Base-by-base conservation (phyloP, 2,329 filamentous ascomycete genomes). In the Aspergillus intermedius region DNA sequence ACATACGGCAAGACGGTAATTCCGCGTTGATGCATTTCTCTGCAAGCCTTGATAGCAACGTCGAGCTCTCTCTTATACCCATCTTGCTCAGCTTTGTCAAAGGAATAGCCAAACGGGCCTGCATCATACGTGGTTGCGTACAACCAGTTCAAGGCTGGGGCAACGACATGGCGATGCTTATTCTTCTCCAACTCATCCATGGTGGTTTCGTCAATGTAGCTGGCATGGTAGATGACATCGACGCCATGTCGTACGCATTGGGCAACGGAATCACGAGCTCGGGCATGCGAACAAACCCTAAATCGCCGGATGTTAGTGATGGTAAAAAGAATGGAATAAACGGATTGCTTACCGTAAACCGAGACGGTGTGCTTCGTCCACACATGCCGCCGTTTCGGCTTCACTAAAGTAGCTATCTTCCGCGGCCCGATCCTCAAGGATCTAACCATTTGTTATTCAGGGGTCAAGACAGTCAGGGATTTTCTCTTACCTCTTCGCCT, bases 161-260 rank as follows among this genome's bases (percentile, higher is more conserved):
- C 47, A 25, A 49, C 42, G 22, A 49, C 46, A 48, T 51, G 21
- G 5, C 46, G 23, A 40, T 39, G 6, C 44, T 69, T 63, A 57
- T 72, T 66, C n/a, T 45, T 62, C 58, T 59, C 39, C 10, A 12
- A 30, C 28, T 6, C 42, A 23, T 17, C 32, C 41, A 42, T 50
- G 50, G 58, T 54, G 45, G 68, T 60, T 23, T 70, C 67, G 47
- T 77, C 72, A 12, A 72, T 72, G 44, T 68, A 76, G 0, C 65
- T 71, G 1, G 70, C 74, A 52, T 77, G 73, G 50, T 72, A 77
- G 39, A 77, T 74, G 5, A 74, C 68, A 43, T 77, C 74, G 0
- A 77, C 71, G 2, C 73, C 73, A 40, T 72, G 67, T 48, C 63
- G 62, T 35, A 73, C 56, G 54, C 68, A 74, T 63, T 73, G 67